A percentile compares a stretch with the other conserved stretches of the same genome.
phyloP scores from a whole-genome alignment of 2,329 filamentous ascomycete genomes.

The Dendrostoma leiphaemia region DNA sequence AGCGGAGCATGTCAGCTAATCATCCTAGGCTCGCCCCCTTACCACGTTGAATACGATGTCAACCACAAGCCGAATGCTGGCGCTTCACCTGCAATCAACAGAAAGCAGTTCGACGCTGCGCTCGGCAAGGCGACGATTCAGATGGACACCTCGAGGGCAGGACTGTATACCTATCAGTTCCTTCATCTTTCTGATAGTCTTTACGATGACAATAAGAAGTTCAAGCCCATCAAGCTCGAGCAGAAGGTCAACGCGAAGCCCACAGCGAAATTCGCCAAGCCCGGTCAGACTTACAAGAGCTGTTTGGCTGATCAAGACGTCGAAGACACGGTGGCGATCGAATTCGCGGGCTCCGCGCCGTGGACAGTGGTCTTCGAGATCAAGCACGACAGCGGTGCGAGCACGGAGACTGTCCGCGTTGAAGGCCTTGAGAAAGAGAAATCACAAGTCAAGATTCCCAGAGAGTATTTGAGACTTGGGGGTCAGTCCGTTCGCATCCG shows the following conservation, averaged over 20 bases:
- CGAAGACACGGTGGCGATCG: conserved; percentile 86
- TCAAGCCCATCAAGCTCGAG: conserved; percentile 66
- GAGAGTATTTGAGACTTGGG: conserved; percentile 81
- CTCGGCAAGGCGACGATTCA: conserved; percentile 74
- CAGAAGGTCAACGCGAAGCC: conserved; percentile 86
- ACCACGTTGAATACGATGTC: conserved; percentile 78
- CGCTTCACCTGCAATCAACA: conserved; percentile 57
- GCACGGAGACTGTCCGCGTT: conserved; percentile 78
- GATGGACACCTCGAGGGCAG: conserved; percentile 82
- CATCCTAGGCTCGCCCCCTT: conserved; percentile 70
- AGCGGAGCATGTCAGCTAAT: conserved; percentile 28
- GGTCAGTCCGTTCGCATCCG: conserved; percentile 86
- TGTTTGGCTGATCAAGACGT: conserved; percentile 80
- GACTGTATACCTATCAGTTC: conserved; percentile 84
- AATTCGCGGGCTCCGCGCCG: conserved; percentile 77
- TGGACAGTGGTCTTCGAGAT: conserved; percentile 92
- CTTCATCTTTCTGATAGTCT: conserved; percentile 78
- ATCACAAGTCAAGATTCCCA: conserved; percentile 81
- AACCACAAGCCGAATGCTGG: conserved; percentile 68
- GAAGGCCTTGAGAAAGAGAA: conserved; percentile 72
- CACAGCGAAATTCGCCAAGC: conserved; percentile 75
- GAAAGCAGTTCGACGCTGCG: conserved; percentile 74
- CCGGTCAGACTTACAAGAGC: conserved; percentile 92
- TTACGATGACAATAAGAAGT: conserved; percentile 70
- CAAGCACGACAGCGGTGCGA: conserved; percentile 80